Percentiles rank a stretch among this genome's conserved stretches.
Conservation (phyloP, 345 rosid genomes). For the Syzygium aqueum region DNA sequence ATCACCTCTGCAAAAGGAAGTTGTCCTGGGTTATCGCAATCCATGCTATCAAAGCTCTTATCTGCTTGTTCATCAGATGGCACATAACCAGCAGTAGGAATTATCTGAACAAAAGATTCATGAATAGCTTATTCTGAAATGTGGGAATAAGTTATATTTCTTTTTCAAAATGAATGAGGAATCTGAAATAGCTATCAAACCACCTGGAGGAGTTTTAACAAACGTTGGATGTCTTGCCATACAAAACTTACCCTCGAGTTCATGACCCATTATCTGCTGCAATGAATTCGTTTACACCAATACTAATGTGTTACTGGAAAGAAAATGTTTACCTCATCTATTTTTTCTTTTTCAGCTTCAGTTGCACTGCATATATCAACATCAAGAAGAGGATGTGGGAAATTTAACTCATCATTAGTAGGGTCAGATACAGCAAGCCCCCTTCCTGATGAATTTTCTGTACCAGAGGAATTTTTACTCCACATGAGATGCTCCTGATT, state of each 20-base stretch:
- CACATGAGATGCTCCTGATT: accelerated
- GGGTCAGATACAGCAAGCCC: neutral
- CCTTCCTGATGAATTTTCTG: neutral
- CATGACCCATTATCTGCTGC: neutral
- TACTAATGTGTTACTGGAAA: neutral
- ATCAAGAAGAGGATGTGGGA: neutral
- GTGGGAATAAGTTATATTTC: neutral
- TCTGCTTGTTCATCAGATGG: neutral
- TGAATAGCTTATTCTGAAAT: neutral
- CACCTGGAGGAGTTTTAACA: neutral
- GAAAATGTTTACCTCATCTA: neutral
- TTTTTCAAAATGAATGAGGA: neutral
- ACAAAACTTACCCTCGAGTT: neutral
- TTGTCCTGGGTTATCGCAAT: neutral
- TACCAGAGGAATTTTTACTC: neutral
- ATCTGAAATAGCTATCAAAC: neutral
- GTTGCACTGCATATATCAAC: neutral
- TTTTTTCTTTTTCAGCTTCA: neutral
- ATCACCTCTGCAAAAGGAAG: neutral
- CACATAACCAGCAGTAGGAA: neutral
- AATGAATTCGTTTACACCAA: neutral
- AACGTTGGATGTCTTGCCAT: neutral
- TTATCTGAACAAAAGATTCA: neutral
- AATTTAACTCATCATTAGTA: neutral
- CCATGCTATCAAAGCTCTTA: neutral